Evolutionary conservation across 345 rosid species (phyloP).

Genomic region (Garcia nutans): DNA sequence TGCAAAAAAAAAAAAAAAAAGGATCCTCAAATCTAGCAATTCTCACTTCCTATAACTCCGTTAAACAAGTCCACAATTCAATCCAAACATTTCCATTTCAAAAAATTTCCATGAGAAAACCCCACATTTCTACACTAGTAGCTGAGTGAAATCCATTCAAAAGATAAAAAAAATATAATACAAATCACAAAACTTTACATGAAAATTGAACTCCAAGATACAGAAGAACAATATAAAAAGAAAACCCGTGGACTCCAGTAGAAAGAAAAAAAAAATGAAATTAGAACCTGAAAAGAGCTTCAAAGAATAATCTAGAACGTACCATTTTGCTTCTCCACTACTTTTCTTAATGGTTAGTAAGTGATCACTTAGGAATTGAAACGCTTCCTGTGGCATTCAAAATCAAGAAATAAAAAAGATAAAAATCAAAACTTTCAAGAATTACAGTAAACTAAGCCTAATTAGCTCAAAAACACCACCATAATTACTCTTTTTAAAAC

Average conservation of each 20-base stretch:
- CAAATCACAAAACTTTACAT: neutral
- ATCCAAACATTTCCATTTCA: neutral
- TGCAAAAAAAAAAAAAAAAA: too few relatives aligned
- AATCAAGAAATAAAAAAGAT: too few relatives aligned
- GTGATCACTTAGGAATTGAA: neutral
- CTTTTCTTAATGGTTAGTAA: neutral
- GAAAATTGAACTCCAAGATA: neutral
- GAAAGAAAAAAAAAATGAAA: neutral
- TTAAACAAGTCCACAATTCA: neutral
- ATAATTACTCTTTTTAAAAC: neutral
- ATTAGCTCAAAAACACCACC: neutral
- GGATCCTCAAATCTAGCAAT: neutral
- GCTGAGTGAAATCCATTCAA: neutral
- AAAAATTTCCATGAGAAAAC: neutral
- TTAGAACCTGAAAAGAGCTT: neutral
- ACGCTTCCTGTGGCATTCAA: neutral
- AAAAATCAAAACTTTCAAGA: neutral
- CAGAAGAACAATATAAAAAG: neutral
- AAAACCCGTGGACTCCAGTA: neutral
- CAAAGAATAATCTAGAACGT: slow-evolving; percentile 14
- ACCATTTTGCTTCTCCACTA: slow-evolving; percentile 29
- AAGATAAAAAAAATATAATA: too few relatives aligned
- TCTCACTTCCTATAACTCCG: neutral
- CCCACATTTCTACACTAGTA: neutral
- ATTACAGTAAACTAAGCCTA: neutral